phyloP scores from a whole-genome alignment of 2,329 filamentous ascomycete species.

The Ambrosiella xylebori region DNA sequence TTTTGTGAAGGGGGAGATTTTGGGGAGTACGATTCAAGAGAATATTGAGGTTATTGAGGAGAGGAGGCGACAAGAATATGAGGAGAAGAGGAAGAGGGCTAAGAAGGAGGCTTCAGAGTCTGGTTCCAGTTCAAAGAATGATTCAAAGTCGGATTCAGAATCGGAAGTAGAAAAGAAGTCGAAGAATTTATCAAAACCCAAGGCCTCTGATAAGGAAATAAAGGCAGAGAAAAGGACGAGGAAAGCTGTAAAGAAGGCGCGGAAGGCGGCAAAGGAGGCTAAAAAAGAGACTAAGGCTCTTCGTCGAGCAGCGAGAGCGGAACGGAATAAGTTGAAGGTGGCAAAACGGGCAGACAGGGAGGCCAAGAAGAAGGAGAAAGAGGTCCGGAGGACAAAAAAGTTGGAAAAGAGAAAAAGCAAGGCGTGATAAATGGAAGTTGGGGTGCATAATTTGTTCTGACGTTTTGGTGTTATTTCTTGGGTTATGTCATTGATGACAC shows the following conservation, averaged over 20 bases:
- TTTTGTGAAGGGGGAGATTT: slow-evolving; percentile 66
- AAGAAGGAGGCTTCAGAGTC: background rate
- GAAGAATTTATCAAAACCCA: background rate
- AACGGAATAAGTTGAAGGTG: slow-evolving; percentile 15
- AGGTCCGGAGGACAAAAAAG: slow-evolving; percentile 9
- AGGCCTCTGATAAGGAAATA: slow-evolving; percentile 6
- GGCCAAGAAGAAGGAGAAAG: slow-evolving; percentile 7
- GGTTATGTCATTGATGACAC: background rate
- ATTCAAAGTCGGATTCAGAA: background rate
- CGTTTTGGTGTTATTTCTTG: slow-evolving; percentile 15
- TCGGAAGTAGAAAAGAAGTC: background rate
- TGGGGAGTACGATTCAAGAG: slow-evolving; percentile 50
- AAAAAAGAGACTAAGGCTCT: slow-evolving; percentile 28
- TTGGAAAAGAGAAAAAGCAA: slow-evolving; percentile 16
- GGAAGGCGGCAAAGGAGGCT: slow-evolving; percentile 18
- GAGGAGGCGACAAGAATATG: background rate
- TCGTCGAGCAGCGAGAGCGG: slow-evolving; percentile 19
- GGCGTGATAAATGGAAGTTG: background rate
- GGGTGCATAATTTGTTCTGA: background rate
- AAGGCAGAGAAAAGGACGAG: slow-evolving; percentile 13
- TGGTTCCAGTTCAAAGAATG: background rate
- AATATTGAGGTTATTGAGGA: background rate
- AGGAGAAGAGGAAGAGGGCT: background rate
- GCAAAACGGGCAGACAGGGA: slow-evolving; percentile 17
- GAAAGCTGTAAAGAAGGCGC: slow-evolving; percentile 21